Conservation (phyloP, 768 basidiomycete genomes). For the Lentinula boryana region DNA sequence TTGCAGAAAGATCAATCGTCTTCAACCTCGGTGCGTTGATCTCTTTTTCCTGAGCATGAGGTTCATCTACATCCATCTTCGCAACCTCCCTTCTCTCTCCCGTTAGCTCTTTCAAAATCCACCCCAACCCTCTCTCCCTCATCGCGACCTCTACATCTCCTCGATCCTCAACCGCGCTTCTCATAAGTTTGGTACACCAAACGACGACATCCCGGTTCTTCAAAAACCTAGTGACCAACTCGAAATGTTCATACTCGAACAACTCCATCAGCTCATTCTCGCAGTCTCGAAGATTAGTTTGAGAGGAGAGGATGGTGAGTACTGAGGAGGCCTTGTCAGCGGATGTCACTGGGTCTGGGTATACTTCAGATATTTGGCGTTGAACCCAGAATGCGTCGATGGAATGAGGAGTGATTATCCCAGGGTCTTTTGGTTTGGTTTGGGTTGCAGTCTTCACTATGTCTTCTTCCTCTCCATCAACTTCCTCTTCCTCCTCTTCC, state of each 20-base stretch:
- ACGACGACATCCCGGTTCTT: constrained; percentile 96
- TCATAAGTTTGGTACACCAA: constrained; percentile 96
- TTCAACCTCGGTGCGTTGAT: constrained; percentile 32
- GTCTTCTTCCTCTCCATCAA: constrained; percentile 37
- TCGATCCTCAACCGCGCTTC: constrained; percentile 82
- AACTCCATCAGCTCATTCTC: constrained; percentile 97
- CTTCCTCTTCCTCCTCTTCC: constrained; percentile 9
- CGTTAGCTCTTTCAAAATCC: constrained; percentile 86
- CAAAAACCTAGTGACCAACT: constrained; percentile 83
- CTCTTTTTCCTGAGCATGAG: constrained; percentile 1
- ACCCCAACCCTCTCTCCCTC: constrained; percentile 94
- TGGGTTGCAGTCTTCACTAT: constrained; percentile 48
- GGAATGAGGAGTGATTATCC: constrained; percentile 80
- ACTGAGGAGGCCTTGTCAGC: constrained; percentile 86
- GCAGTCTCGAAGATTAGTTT: constrained; percentile 73
- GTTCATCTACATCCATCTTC: constrained; percentile 76
- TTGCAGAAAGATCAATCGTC: constrained; percentile 83
- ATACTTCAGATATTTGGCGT: constrained; percentile 84
- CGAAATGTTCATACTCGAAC: constrained; percentile 90
- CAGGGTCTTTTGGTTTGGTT: constrained; percentile 59
- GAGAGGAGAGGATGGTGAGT: constrained; percentile 79
- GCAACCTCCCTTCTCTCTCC: constrained; percentile 63
- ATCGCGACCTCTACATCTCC: constrained; percentile 96
- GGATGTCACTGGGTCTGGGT: constrained; percentile 91
- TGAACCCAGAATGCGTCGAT: constrained; percentile 99